phyloP scores from a whole-genome alignment of 2,329 filamentous ascomycete genomes.

The Juglanconis oblonga region DNA sequence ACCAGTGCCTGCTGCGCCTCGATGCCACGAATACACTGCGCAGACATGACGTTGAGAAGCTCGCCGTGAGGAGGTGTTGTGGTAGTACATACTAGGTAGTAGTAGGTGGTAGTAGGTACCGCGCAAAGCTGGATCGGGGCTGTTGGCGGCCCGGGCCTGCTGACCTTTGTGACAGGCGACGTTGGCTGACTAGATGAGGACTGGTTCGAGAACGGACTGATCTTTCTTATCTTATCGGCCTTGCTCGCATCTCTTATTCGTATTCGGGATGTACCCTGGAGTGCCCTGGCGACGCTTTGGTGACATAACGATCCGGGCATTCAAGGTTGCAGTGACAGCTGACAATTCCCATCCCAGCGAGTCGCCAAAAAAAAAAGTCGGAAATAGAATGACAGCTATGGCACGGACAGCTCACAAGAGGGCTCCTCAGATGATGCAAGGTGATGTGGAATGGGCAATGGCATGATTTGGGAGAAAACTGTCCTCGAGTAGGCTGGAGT shows the following conservation, averaged over 20 bases:
- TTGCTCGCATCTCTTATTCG: neutral
- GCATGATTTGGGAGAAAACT: neutral
- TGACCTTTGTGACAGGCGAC: neutral
- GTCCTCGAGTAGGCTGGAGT: neutral
- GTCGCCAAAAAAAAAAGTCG: neutral
- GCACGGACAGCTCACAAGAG: neutral
- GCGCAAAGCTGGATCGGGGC: neutral
- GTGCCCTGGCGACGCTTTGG: no score
- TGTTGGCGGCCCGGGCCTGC: neutral
- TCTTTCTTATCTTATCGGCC: neutral
- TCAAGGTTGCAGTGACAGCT: neutral
- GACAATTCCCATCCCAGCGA: neutral
- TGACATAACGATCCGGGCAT: neutral
- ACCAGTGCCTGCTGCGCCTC: no score
- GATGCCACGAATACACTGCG: no score
- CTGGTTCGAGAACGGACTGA: neutral
- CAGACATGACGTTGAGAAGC: no score
- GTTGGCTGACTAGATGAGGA: neutral
- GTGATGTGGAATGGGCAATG: constrained; percentile 3
- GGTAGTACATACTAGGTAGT: no score
- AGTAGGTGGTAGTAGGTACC: neutral
- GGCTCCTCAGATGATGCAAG: neutral
- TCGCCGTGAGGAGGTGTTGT: no score
- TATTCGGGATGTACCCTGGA: neutral
- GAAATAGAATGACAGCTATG: neutral